Conservation (phyloP, 148 eudicot genomes). For the Vaccinium vitisidaea region DNA sequence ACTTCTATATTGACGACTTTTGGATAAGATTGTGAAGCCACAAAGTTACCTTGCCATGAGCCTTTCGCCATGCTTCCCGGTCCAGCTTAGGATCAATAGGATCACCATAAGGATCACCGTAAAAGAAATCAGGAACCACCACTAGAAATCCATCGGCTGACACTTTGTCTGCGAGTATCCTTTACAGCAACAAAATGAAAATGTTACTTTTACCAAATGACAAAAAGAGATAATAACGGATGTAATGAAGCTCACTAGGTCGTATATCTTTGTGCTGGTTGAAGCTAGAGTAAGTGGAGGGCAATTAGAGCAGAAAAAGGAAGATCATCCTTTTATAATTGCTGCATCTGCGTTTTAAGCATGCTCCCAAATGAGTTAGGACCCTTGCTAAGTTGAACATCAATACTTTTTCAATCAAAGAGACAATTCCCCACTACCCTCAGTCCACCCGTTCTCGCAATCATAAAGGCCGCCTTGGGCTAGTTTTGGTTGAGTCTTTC, state of each 20-base stretch:
- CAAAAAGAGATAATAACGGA: background rate
- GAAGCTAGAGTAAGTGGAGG: background rate
- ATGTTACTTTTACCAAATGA: background rate
- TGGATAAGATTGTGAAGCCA: background rate
- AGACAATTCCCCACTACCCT: too few relatives aligned
- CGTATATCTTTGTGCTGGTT: background rate
- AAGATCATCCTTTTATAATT: background rate
- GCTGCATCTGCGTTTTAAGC: background rate
- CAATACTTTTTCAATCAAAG: too few relatives aligned
- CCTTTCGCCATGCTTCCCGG: conserved; percentile 26
- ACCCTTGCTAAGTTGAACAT: background rate
- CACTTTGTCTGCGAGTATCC: conserved; percentile 45
- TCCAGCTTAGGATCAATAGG: conserved; percentile 19
- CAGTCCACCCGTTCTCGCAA: too few relatives aligned
- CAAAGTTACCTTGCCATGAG: conserved; percentile 27
- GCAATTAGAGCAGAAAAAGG: background rate
- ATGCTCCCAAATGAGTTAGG: background rate
- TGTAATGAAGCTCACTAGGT: background rate
- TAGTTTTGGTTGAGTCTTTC: too few relatives aligned
- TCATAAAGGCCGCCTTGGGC: too few relatives aligned
- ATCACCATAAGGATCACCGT: conserved; percentile 36
- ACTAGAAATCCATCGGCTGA: conserved; percentile 33
- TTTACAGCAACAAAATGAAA: background rate
- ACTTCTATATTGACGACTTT: background rate
- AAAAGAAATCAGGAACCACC: conserved; percentile 43